Evolutionary conservation across 345 rosid genomes (phyloP).

Genomic region (Cardamine chenopodiifolia): DNA sequence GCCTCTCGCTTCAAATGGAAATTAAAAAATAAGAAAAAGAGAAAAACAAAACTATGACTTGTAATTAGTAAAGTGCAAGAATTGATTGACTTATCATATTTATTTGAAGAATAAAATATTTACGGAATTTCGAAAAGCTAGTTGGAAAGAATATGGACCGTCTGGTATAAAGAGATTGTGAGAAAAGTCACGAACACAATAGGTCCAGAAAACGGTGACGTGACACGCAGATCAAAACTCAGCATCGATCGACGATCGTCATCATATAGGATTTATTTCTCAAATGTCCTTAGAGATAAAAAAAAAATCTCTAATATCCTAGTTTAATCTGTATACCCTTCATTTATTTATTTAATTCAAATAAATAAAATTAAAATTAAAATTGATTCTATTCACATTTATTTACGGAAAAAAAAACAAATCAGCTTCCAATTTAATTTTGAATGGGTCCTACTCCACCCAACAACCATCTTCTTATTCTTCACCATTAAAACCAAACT

Average conservation of each 20-base stretch:
- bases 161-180: constrained; percentile 36
- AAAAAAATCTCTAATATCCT: too few relatives aligned
- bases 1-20: constrained; percentile 13
- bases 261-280: constrained; percentile 18
- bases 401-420: too few relatives aligned
- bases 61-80: constrained; percentile 42
- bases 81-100: constrained; percentile 43
- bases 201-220: constrained; percentile 43
- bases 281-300: too few relatives aligned
- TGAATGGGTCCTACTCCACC: too few relatives aligned
- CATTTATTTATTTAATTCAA: too few relatives aligned
- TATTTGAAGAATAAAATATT: constrained; percentile 38
- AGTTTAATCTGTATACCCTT: too few relatives aligned
- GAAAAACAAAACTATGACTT: constrained; percentile 24
- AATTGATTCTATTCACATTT: too few relatives aligned
- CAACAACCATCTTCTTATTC: too few relatives aligned
- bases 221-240: constrained; percentile 39
- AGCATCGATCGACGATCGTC: constrained; percentile 40
- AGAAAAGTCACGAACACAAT: constrained; percentile 37
- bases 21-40: not conserved
- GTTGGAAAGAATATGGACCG: constrained; percentile 41
- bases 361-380: too few relatives aligned
- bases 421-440: too few relatives aligned
- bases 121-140: constrained; percentile 35
- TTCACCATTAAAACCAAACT: too few relatives aligned